A percentile compares a stretch with the other conserved stretches of the same genome.
These are phyloP conservation scores for Phytophthora chlamydospora DNA, from an alignment of 352 stramenopile genomes.

Conservation along the genomic window DNA sequence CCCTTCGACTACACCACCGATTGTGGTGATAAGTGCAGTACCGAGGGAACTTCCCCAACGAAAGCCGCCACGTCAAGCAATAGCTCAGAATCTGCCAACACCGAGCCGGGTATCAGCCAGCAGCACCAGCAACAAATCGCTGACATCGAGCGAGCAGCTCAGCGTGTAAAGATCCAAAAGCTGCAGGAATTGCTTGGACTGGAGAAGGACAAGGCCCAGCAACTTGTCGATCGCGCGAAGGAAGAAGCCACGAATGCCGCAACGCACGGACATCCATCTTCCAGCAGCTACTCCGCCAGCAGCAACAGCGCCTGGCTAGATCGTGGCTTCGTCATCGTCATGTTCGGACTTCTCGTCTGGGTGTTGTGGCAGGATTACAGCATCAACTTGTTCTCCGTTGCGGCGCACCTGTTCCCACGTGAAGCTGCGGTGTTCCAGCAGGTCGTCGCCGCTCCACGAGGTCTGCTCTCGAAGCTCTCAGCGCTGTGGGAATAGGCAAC, in stretches of 20 bases:
- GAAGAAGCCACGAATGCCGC: constrained; percentile 32
- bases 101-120: not conserved
- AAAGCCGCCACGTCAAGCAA: not conserved
- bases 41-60: not conserved
- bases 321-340: constrained; percentile 42
- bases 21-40: not conserved
- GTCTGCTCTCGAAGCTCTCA: constrained; percentile 6
- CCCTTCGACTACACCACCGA: constrained; percentile 57
- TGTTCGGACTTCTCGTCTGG: constrained; percentile 44
- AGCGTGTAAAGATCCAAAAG: constrained; percentile 54
- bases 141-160: constrained; percentile 37
- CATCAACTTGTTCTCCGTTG: constrained; percentile 54
- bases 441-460: constrained; percentile 23
- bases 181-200: constrained; percentile 63
- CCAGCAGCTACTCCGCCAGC: constrained; percentile 9
- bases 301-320: constrained; percentile 57
- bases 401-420: constrained; percentile 48
- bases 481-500: constrained; percentile 25
- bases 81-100: not conserved
- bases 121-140: constrained; percentile 24
- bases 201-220: constrained; percentile 49
- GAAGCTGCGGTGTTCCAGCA: constrained; percentile 51
- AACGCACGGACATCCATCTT: not conserved
- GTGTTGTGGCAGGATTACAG: constrained; percentile 64
- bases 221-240: constrained; percentile 49